A percentile compares a stretch with the other conserved stretches of the same genome.
These are phyloP conservation scores for Elsinoe necatrix DNA, from an alignment of 2,329 filamentous ascomycete genomes.

Conservation along the genomic window DNA sequence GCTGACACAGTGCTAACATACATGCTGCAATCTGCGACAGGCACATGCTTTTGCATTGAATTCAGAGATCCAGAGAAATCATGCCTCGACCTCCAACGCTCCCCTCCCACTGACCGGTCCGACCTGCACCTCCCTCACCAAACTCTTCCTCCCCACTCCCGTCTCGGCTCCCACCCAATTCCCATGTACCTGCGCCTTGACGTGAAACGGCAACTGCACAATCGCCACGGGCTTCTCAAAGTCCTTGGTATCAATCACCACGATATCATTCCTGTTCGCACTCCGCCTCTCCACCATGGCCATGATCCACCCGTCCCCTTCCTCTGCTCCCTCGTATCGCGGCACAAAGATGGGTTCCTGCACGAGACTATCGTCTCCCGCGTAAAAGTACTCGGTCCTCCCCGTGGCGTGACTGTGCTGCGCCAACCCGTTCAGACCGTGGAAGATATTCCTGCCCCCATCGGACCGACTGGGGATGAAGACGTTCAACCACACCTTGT, in stretches of 20 bases:
- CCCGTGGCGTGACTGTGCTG: conserved; percentile 19
- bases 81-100: conserved; percentile 3
- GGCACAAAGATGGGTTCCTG: conserved; percentile 50
- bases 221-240: conserved; percentile 34
- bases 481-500: conserved; percentile 35
- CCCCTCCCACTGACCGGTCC: conserved; percentile 11
- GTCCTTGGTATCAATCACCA: conserved; percentile 36
- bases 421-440: conserved; percentile 4
- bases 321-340: conserved; percentile 30
- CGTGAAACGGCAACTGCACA: conserved; percentile 31
- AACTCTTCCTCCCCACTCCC: not conserved
- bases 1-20: too few relatives aligned
- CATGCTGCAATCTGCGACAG: too few relatives aligned
- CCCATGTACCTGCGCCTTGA: conserved; percentile 14
- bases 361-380: conserved; percentile 36
- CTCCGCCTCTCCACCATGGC: conserved; percentile 35
- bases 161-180: conserved; percentile 7
- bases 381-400: conserved; percentile 29
- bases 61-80: too few relatives aligned
- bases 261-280: conserved; percentile 34
- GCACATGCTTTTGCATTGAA: too few relatives aligned
- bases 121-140: conserved; percentile 5
- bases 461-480: conserved; percentile 30
- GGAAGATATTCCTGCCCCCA: conserved; percentile 20
- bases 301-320: conserved; percentile 46